Percentiles rank a stretch among this genome's conserved stretches.
Evolutionary conservation across 1,284 basidiomycete species (phyloP).

Genomic region (Takashimella tepidaria): DNA sequence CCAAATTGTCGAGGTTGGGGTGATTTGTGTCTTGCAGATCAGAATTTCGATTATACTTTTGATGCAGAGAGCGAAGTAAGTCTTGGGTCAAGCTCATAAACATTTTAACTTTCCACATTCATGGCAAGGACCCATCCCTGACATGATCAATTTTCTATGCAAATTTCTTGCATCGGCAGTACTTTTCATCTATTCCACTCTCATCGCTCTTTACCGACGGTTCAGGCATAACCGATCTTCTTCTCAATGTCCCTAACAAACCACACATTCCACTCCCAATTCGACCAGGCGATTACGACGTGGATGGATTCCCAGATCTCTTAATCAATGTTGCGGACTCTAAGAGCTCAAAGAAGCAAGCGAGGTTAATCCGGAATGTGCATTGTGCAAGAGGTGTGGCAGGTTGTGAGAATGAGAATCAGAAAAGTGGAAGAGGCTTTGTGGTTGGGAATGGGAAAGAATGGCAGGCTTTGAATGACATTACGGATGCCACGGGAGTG

Average conservation of each 20-base stretch:
- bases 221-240: conserved; percentile 51
- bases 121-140: too few species aligned
- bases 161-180: conserved; percentile 54
- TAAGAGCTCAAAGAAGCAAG: conserved; percentile 12
- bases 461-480: conserved; percentile 56
- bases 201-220: conserved; percentile 59
- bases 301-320: conserved; percentile 93
- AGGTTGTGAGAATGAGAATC: conserved; percentile 25
- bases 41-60: conserved; percentile 72
- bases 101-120: too few species aligned
- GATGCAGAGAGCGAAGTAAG: conserved; percentile 57
- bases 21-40: conserved; percentile 75
- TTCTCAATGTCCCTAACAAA: conserved; percentile 54
- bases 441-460: conserved; percentile 61
- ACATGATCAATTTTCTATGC: too few species aligned
- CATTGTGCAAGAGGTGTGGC: conserved; percentile 55
- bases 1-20: conserved; percentile 67
- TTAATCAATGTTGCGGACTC: conserved; percentile 66
- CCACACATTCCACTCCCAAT: conserved; percentile 70
- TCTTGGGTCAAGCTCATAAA: too few species aligned
- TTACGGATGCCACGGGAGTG: conserved; percentile 73
- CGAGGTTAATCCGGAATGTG: conserved; percentile 60
- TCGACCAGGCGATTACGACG: conserved; percentile 81
- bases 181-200: conserved; percentile 64
- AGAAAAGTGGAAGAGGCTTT: conserved; percentile 54